Conservation (phyloP, 768 basidiomycete species). For the Boletus huronensis region DNA sequence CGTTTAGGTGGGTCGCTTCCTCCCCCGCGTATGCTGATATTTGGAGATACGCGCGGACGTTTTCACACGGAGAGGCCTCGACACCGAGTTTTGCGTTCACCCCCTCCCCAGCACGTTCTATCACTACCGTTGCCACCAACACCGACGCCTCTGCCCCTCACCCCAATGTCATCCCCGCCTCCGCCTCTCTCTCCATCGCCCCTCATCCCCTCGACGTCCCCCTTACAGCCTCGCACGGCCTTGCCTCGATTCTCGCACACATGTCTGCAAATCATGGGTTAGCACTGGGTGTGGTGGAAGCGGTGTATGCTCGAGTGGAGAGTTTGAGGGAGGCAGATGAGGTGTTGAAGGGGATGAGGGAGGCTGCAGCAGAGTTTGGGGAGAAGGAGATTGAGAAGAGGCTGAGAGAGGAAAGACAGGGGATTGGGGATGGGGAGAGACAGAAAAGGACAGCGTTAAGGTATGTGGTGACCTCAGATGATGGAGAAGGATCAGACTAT, state of each 20-base stretch:
- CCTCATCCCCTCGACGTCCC: slow-evolving; percentile 16
- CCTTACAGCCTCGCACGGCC: slow-evolving; percentile 24
- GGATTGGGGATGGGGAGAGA: background rate
- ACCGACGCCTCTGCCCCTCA: background rate
- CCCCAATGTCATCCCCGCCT: too few species aligned
- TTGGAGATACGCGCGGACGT: background rate
- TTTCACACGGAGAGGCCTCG: background rate
- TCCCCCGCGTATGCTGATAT: background rate
- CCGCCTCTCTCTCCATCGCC: background rate
- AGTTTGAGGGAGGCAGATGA: slow-evolving; percentile 39
- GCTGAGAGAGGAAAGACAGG: background rate
- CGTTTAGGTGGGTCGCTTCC: background rate
- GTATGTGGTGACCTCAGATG: slow-evolving; percentile 12
- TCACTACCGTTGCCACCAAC: background rate
- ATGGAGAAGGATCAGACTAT: slow-evolving; percentile 22
- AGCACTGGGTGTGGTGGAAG: slow-evolving; percentile 37
- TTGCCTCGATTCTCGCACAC: slow-evolving; percentile 31
- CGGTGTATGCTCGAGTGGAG: slow-evolving; percentile 33
- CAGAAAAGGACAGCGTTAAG: background rate
- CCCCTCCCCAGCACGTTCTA: slow-evolving; percentile 7
- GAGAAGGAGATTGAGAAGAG: slow-evolving; percentile 12
- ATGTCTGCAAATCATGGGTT: slow-evolving; percentile 49
- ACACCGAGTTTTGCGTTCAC: background rate
- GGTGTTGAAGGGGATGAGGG: slow-evolving; percentile 37
- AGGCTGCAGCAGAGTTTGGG: slow-evolving; percentile 33